phyloP scores from a whole-genome alignment of 2,329 filamentous ascomycete species.

The Cercospora berteroae region DNA sequence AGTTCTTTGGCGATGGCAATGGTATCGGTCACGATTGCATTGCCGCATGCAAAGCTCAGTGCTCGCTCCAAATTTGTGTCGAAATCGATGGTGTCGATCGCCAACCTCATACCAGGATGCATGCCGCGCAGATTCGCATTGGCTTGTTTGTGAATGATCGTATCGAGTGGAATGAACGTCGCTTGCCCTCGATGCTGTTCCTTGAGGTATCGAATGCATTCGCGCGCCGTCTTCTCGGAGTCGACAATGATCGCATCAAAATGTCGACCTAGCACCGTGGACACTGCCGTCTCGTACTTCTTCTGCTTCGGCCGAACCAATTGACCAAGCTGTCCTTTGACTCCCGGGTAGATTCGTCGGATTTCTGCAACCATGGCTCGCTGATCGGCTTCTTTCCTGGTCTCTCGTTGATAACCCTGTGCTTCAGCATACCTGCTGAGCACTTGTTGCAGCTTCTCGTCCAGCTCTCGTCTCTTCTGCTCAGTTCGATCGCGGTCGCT shows the following conservation, averaged over 20 bases:
- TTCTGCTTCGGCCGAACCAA: constrained; percentile 96
- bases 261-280: constrained; percentile 85
- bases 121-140: constrained; percentile 90
- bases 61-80: constrained; percentile 84
- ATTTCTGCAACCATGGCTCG: constrained; percentile 82
- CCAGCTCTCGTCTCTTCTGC: constrained; percentile 80
- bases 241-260: constrained; percentile 95
- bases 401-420: constrained; percentile 80
- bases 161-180: constrained; percentile 94
- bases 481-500: constrained; percentile 80
- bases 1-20: constrained; percentile 83
- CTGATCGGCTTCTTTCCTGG: constrained; percentile 72
- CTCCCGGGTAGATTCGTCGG: constrained; percentile 87
- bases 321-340: constrained; percentile 84
- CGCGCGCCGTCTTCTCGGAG: constrained; percentile 87
- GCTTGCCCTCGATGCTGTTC: constrained; percentile 83
- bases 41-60: constrained; percentile 92
- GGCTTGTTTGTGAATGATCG: constrained; percentile 89
- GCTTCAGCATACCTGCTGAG: constrained; percentile 79
- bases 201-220: constrained; percentile 92
- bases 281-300: constrained; percentile 91
- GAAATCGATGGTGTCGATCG: constrained; percentile 95
- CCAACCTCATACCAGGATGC: constrained; percentile 76
- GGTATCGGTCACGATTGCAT: constrained; percentile 89
- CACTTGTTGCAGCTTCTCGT: constrained; percentile 85